Evolutionary conservation across 2,329 filamentous ascomycete species (phyloP).

Genomic region (Aureobasidium uvarum): DNA sequence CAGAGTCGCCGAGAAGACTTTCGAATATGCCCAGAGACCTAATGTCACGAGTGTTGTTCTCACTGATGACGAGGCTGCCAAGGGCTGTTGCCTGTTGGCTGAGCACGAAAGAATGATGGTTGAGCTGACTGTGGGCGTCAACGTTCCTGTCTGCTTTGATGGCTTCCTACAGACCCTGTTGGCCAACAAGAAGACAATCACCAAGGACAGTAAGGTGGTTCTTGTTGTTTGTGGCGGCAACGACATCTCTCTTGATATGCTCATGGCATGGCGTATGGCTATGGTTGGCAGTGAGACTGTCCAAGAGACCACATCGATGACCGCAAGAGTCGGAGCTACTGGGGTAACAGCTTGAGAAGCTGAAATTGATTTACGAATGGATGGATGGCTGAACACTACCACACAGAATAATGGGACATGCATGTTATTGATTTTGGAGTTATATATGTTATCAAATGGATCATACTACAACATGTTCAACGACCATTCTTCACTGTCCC

Average conservation of each 20-base stretch:
- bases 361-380: background rate
- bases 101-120: constrained; percentile 81
- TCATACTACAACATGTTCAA: background rate
- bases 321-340: constrained; percentile 15
- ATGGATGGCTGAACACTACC: background rate
- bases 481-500: background rate
- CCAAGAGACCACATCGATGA: constrained; percentile 12
- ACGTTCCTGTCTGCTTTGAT: constrained; percentile 66
- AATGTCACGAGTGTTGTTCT: constrained; percentile 62
- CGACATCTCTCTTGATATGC: constrained; percentile 53
- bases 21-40: constrained; percentile 56
- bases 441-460: background rate
- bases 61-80: constrained; percentile 75
- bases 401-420: constrained; percentile 9
- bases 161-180: constrained; percentile 58
- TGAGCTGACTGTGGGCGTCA: constrained; percentile 82
- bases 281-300: constrained; percentile 23
- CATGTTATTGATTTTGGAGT: background rate
- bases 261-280: constrained; percentile 49
- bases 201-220: constrained; percentile 69
- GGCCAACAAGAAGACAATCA: constrained; percentile 57
- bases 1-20: constrained; percentile 66
- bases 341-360: constrained; percentile 8
- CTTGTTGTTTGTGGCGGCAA: constrained; percentile 76
- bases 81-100: constrained; percentile 71